Conservation (phyloP, 1,284 basidiomycete genomes). For the Schizophyllum commune region DNA sequence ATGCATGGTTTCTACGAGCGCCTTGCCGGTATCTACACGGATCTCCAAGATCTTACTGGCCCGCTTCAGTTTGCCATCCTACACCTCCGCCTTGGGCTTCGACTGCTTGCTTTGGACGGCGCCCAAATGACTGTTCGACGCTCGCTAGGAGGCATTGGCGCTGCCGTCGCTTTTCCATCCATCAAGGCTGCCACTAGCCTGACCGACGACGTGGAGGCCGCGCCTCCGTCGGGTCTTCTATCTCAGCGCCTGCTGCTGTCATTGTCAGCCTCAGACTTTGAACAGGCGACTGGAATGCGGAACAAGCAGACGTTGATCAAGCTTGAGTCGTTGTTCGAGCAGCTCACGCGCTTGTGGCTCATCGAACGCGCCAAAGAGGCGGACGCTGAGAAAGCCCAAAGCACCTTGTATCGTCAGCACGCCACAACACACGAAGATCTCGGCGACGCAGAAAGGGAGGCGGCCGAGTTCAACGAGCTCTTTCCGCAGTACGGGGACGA, state of each 20-base stretch:
- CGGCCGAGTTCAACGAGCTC: slow-evolving; percentile 71
- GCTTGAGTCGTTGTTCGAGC: slow-evolving; percentile 44
- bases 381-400: slow-evolving; percentile 56
- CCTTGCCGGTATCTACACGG: slow-evolving; percentile 45
- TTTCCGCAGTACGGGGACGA: slow-evolving; percentile 33
- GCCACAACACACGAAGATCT: slow-evolving; percentile 50
- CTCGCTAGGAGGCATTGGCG: not conserved
- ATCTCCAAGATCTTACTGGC: slow-evolving; percentile 63
- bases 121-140: not conserved
- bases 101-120: slow-evolving; percentile 25
- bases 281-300: slow-evolving; percentile 28
- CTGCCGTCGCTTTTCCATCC: slow-evolving; percentile 50
- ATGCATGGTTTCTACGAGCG: slow-evolving; percentile 58
- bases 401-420: slow-evolving; percentile 76
- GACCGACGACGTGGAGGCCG: not conserved
- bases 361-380: slow-evolving; percentile 70
- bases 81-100: slow-evolving; percentile 72
- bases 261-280: slow-evolving; percentile 30
- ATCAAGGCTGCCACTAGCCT: slow-evolving; percentile 27
- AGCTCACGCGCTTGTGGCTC: slow-evolving; percentile 75
- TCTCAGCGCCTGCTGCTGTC: slow-evolving; percentile 35
- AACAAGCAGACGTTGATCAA: slow-evolving; percentile 29
- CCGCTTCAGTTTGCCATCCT: slow-evolving; percentile 63
- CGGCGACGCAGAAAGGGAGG: slow-evolving; percentile 72
- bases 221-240: not conserved